Base-by-base conservation (phyloP, 805 yeast species). In the Suhomyces sp. region DNA sequence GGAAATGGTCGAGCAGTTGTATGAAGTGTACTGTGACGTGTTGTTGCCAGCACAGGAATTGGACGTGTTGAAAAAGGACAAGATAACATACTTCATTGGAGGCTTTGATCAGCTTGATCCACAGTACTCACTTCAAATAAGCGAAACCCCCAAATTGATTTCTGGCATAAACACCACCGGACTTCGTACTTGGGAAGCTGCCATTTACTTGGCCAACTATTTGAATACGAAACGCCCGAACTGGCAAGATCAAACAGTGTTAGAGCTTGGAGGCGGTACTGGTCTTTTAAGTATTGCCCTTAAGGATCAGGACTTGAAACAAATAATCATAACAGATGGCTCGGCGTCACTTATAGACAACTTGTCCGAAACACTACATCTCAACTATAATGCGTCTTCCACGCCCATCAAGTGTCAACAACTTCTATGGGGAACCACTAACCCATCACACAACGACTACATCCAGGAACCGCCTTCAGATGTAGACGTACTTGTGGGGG, bases 121-220 rank as follows among this genome's bases (percentile, higher is more conserved):
- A 8, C 62, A 59, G 17, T 73, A 73, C 53, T 59, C 53, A n/a
- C 56, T 74, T 1, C 58, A 59, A 6, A 79, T 87, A 3, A 70
- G 69, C 53, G 94, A 88, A 60, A 76, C 82, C 0, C 93, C 92
- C 0, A 73, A 78, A 50, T 56, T 87, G 49, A 81, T 88, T 12
- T 80, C 88, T 36, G 90, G 89, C 0, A 64, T 71, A n/a, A 96
- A 96, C 5, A 86, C 96, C 0, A 93, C 97, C 0, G 97, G 97
- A 0, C 70, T 84, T 51, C 73, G 97, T 41, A 93, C 97, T 0
- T 92, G 97, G 98, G 97, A 90, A 63, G 97, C 97, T 2, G 87
- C 96, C 0, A 59, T 88, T 6, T 89, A 75, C 50, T 68, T 93
- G 6, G 72, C 87, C 1, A 77, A 83, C 38, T 86, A 71, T 59